These are phyloP conservation scores for Tolypocladium paradoxum DNA, from an alignment of 2,329 filamentous ascomycete species.

Conservation along the genomic window DNA sequence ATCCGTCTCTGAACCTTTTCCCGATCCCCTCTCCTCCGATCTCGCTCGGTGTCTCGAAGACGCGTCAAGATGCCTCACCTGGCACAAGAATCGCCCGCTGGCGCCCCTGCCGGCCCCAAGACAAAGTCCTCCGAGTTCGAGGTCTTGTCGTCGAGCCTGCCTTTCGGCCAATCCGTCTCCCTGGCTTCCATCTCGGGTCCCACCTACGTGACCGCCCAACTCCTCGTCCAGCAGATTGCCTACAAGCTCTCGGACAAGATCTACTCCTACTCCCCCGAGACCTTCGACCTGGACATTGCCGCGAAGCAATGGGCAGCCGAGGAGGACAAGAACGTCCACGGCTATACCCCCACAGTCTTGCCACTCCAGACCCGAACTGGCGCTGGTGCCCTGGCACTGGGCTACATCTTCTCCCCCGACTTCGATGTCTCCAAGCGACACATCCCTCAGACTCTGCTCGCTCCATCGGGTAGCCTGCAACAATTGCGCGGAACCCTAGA, in stretches of 20 bases:
- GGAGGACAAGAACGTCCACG: constrained; percentile 68
- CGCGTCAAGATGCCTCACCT: constrained; percentile 20
- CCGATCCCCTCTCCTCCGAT: neutral
- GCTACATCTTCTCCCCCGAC: constrained; percentile 96
- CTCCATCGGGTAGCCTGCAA: constrained; percentile 70
- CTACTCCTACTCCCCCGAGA: constrained; percentile 91
- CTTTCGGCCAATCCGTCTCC: constrained; percentile 44
- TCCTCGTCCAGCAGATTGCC: constrained; percentile 89
- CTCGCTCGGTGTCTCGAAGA: neutral
- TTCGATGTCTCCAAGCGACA: constrained; percentile 86
- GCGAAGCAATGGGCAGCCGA: constrained; percentile 65
- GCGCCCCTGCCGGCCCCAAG: constrained; percentile 14
- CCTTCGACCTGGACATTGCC: constrained; percentile 81
- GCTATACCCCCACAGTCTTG: constrained; percentile 66
- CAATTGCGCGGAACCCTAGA: constrained; percentile 77
- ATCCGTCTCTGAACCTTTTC: neutral
- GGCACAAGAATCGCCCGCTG: constrained; percentile 25
- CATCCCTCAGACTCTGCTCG: constrained; percentile 83
- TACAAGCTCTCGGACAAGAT: constrained; percentile 94
- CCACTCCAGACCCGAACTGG: constrained; percentile 79
- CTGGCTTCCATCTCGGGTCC: constrained; percentile 64
- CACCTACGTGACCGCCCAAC: constrained; percentile 86
- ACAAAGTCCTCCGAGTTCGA: constrained; percentile 20
- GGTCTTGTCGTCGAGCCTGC: constrained; percentile 40
- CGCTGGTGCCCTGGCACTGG: constrained; percentile 81